Evolutionary conservation across 495 filamentous ascomycete genomes (phyloP), one percentile per base, ranked within the genome.

Genomic region (Bacidia rubella): DNA sequence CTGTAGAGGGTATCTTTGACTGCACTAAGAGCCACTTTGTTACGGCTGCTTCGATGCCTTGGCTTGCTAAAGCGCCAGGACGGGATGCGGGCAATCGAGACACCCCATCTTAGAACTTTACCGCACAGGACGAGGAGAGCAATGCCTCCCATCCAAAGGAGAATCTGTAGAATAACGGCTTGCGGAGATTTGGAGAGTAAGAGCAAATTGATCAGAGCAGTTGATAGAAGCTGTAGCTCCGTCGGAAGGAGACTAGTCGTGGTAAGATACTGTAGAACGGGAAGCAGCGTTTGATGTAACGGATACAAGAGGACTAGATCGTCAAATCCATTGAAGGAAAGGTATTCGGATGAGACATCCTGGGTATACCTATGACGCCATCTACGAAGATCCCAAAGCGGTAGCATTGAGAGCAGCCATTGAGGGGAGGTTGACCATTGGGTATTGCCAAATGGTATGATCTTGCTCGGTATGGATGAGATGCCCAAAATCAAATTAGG

Each of bases 121-220:
- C 75, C 73, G 63, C 86, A 94, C 12, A 76, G 71, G 19, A 87
- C 68, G 46, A 94, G 81, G 17, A 94, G 59, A 47, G 76, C 75
- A 45, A 96, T 64, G 24, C 90, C 89, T 23, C 93, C 93, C 32
- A 87, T 74, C 90, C 92, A 97, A 5, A 97, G 70, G 25, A 95
- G 62, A 9, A 81, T 77, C 64, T 86, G 84, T 4, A 97, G 66
- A 44, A 97, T 93, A 26, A 84, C 69, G 5, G 80, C 80, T 67
- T 97, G 93, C 1, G 92, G 88, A 9, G 90, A 94, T 10, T 65
- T 62, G 23, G 89, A 81, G 55, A 89, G 76, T 12, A 95, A 62
- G 38, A 89, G 70, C 40, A 97, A 65, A 64, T 96, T 87, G 59
- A 96, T 85, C 42, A 97, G 73, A 12, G 80, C 79, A 32, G 78